These are phyloP conservation scores for Neurospora cerealis DNA, from an alignment of 495 filamentous ascomycete genomes.

Conservation along the genomic window DNA sequence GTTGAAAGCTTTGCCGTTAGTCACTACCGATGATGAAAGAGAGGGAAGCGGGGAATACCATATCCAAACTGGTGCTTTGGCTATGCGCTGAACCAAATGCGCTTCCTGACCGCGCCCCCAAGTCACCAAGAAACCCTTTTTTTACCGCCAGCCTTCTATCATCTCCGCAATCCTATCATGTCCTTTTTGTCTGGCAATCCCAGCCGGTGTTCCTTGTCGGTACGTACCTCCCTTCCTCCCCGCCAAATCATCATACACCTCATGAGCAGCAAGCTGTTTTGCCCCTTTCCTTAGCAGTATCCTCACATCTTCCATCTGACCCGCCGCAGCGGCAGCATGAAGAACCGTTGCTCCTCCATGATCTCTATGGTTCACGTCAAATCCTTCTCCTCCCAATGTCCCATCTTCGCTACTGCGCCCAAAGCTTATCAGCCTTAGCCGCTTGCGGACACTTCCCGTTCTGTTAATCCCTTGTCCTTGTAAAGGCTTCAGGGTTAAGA, in stretches of 20 bases:
- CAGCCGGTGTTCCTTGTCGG: conserved; percentile 8
- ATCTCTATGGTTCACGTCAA: conserved; percentile 12
- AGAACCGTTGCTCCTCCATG: conserved; percentile 9
- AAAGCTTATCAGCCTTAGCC: neutral
- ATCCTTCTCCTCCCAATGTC: neutral
- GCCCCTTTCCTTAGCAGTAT: conserved; percentile 10
- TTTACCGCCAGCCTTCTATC: conserved; percentile 2
- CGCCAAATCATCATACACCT: conserved; percentile 2
- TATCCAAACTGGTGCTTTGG: neutral
- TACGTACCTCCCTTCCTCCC: conserved; percentile 1
- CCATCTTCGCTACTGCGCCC: neutral
- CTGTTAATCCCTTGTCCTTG: neutral
- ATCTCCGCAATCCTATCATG: neutral
- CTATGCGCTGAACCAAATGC: neutral
- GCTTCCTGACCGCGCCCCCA: neutral
- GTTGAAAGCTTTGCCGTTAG: neutral
- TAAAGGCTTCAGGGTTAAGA: conserved; percentile 1
- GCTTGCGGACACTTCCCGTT: neutral
- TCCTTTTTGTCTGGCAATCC: conserved; percentile 7
- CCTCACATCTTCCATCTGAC: conserved; percentile 2
- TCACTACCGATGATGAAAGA: neutral
- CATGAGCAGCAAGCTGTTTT: conserved; percentile 4
- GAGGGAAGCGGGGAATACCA: neutral
- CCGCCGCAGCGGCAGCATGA: conserved; percentile 5
- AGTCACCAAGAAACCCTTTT: neutral